Conservation (phyloP, 1,139 yeast genomes). For the Diutina rugosa region DNA sequence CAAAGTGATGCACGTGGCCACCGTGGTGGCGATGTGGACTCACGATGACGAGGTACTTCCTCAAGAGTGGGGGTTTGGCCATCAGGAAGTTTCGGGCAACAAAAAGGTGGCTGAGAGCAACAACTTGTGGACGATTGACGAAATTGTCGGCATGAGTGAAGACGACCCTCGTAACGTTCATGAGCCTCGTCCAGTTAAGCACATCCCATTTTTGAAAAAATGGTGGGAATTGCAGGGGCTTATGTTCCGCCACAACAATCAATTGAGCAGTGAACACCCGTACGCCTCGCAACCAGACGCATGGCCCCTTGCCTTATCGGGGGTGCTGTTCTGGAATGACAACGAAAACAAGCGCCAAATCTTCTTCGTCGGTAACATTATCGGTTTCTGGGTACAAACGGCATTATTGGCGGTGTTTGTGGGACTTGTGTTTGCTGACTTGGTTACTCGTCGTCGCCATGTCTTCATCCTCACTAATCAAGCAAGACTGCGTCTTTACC, state of each 20-base stretch:
- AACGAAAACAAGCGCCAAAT: slow-evolving; percentile 55
- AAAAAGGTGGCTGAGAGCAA: slow-evolving; percentile 58
- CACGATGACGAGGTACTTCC: slow-evolving; percentile 57
- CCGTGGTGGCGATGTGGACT: slow-evolving; percentile 93
- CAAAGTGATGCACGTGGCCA: slow-evolving; percentile 68
- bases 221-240: slow-evolving; percentile 80
- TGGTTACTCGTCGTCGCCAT: slow-evolving; percentile 64
- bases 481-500: slow-evolving; percentile 65
- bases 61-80: slow-evolving; percentile 92
- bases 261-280: slow-evolving; percentile 81
- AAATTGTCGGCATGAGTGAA: slow-evolving; percentile 44
- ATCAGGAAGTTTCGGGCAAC: slow-evolving; percentile 92
- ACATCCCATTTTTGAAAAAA: slow-evolving; percentile 64
- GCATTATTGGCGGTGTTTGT: slow-evolving; percentile 51
- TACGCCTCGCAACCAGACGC: slow-evolving; percentile 86
- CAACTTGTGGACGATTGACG: slow-evolving; percentile 68
- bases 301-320: slow-evolving; percentile 90
- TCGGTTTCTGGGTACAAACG: slow-evolving; percentile 89
- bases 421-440: slow-evolving; percentile 59
- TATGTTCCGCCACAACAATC: slow-evolving; percentile 91
- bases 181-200: slow-evolving; percentile 43
- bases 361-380: slow-evolving; percentile 76
- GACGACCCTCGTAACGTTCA: slow-evolving; percentile 48
- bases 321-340: slow-evolving; percentile 95
- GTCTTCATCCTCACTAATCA: slow-evolving; percentile 40